Percentiles rank a stretch among this genome's conserved stretches.
Conservation (phyloP, 73 alveolate species). For the Strombidium stylifer region DNA sequence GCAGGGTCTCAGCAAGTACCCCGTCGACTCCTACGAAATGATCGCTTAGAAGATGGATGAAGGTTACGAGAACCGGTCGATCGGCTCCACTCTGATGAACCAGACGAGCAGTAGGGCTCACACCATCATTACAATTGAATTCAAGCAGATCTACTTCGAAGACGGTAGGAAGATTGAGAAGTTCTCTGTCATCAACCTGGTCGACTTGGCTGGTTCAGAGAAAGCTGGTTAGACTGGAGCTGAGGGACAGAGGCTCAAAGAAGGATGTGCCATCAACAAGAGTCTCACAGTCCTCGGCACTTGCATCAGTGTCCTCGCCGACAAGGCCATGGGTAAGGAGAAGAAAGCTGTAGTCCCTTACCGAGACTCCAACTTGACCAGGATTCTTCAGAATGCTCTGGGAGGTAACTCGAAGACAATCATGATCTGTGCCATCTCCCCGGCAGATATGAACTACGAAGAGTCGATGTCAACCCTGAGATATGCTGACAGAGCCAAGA, state of each 20-base stretch:
- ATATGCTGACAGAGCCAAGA: too few relatives aligned
- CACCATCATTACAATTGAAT: conserved; percentile 64
- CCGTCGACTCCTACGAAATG: conserved; percentile 55
- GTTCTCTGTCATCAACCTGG: conserved; percentile 62
- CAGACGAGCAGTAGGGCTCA: conserved; percentile 61
- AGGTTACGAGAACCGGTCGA: conserved; percentile 59
- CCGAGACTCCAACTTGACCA: too few relatives aligned
- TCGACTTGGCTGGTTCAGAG: conserved; percentile 85
- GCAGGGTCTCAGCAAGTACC: conserved; percentile 59
- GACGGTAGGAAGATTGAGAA: conserved; percentile 51
- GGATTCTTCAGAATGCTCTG: too few relatives aligned
- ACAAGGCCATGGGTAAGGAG: conserved; percentile 62
- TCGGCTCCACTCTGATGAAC: conserved; percentile 62
- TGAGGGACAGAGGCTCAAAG: conserved; percentile 76
- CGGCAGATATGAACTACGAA: too few relatives aligned
- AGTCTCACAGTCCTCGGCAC: conserved; percentile 57
- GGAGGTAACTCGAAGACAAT: too few relatives aligned
- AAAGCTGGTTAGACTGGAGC: conserved; percentile 70
- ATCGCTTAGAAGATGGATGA: conserved; percentile 53
- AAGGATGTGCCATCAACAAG: conserved; percentile 77
- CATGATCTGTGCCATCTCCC: too few relatives aligned
- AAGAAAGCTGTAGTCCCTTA: too few relatives aligned
- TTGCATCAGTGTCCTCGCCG: conserved; percentile 67
- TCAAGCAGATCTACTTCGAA: conserved; percentile 37
- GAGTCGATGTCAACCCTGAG: too few relatives aligned